Evolutionary conservation across 1,284 basidiomycete genomes (phyloP).

Genomic region (Trichosporon inkin): DNA sequence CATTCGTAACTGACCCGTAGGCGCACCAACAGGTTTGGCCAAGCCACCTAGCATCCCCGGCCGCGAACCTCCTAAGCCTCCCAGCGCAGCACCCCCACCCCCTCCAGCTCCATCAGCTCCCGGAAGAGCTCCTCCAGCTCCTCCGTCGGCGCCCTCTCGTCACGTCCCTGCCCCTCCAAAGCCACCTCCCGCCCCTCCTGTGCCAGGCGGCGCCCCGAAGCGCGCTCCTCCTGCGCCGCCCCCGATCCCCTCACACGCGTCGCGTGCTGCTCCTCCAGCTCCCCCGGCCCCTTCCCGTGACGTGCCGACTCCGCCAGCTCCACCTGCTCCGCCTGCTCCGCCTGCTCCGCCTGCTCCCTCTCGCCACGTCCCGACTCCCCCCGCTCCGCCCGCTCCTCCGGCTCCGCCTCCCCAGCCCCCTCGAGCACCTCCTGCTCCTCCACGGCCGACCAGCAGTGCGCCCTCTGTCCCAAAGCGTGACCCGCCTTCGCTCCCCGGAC

Average conservation of each 20-base stretch:
- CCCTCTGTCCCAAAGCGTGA: slow-evolving; percentile 55
- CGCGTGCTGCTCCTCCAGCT: slow-evolving; percentile 10
- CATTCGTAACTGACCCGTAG: background rate
- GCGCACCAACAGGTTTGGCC: background rate
- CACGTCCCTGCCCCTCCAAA: slow-evolving; percentile 56
- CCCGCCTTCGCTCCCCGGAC: slow-evolving; percentile 64
- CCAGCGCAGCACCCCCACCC: slow-evolving; percentile 16
- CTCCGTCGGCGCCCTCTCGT: background rate
- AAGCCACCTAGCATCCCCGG: background rate
- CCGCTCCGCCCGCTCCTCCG: slow-evolving; percentile 55
- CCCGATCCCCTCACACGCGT: slow-evolving; percentile 16
- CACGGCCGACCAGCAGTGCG: slow-evolving; percentile 55
- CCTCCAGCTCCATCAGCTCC: slow-evolving; percentile 21
- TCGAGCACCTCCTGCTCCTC: slow-evolving; percentile 51
- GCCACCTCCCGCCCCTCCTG: slow-evolving; percentile 55
- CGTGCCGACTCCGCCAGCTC: slow-evolving; percentile 9
- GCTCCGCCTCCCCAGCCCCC: slow-evolving; percentile 11
- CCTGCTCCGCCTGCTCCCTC: background rate
- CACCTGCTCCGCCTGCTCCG: slow-evolving; percentile 9
- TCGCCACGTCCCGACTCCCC: slow-evolving; percentile 20
- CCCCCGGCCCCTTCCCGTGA: slow-evolving; percentile 24
- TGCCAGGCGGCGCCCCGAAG: slow-evolving; percentile 17
- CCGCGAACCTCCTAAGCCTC: slow-evolving; percentile 21
- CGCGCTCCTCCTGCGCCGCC: slow-evolving; percentile 22
- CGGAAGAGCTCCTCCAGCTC: slow-evolving; percentile 15